Base-by-base conservation (phyloP, 192 early-diverging fungal species). In the Phycomyces blakesleeanus region DNA sequence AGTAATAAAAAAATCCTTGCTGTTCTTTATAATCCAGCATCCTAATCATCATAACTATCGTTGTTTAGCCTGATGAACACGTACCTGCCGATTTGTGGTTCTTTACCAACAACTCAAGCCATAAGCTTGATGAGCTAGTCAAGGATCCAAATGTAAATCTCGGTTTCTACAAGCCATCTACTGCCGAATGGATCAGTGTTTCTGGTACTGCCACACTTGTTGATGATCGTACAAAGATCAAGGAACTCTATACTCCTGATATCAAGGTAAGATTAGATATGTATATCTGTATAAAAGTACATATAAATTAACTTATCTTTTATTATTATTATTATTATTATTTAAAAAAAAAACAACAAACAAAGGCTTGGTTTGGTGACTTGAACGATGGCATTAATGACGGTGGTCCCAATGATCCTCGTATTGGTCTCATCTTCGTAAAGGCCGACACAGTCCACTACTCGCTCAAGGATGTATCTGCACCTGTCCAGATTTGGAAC, bases 281-380 rank as follows among this genome's bases (percentile, higher is more conserved):
- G n/a, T n/a, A n/a, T n/a, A n/a, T n/a, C n/a, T n/a, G n/a, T n/a
- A n/a, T n/a, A n/a, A n/a, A n/a, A n/a, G n/a, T n/a, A n/a, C n/a
- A n/a, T n/a, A n/a, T n/a, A n/a, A 41, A 6, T 41, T 10, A 10
- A 10, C 40, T 41, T 41, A 41, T 14, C 40, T 10, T 41, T 41
- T 6, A 10, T 41, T 0, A 12, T 63, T 26, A 37, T 16, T 64
- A 18, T 11, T 10, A 66, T 20, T 52, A 14, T 41, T 41, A 41
- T 41, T 41, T 14, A 10, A 14, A 10, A n/a, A n/a, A n/a, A n/a
- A n/a, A n/a, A n/a, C n/a, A n/a, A n/a, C n/a, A n/a, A n/a, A n/a
- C n/a, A n/a, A n/a, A 47, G 44, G 18, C 74, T 27, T 81, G 79
- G 79, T 74, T 81, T 55, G 72, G 68, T 16, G 79, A 81, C 47